These are phyloP conservation scores for Fagopyrum esculentum DNA, from an alignment of 148 eudicot species.

Conservation along the genomic window DNA sequence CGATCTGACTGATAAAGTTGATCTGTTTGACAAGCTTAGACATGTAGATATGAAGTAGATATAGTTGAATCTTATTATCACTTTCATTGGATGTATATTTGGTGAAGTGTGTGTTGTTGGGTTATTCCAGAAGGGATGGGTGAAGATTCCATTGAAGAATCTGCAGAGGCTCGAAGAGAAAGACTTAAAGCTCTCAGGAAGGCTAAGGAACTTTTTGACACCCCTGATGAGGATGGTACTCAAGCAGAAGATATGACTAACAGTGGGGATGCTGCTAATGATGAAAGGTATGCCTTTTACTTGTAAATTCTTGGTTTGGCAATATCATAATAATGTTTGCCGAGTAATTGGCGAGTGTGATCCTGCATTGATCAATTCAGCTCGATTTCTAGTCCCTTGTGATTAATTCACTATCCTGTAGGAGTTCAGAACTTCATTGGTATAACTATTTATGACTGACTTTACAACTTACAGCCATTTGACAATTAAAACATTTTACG, in stretches of 20 bases:
- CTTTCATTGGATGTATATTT: background rate
- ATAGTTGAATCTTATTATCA: background rate
- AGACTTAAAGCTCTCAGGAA: slow-evolving; percentile 68
- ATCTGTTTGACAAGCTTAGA: background rate
- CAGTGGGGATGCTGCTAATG: slow-evolving; percentile 19
- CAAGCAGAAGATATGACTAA: slow-evolving; percentile 18
- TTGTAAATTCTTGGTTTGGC: background rate
- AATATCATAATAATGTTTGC: background rate
- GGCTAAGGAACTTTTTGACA: slow-evolving; percentile 71
- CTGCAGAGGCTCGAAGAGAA: slow-evolving; percentile 73
- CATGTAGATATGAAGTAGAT: background rate
- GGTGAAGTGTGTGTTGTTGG: background rate
- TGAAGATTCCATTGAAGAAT: slow-evolving; percentile 56
- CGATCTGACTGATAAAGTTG: background rate
- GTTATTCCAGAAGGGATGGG: slow-evolving; percentile 27
- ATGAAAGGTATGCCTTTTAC: slow-evolving; percentile 35
- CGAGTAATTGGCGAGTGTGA: background rate
- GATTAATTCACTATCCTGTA: background rate
- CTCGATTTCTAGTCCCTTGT: background rate
- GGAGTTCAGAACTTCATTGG: background rate
- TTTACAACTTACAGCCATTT: background rate
- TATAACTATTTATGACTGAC: background rate
- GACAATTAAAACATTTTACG: background rate
- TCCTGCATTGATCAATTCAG: background rate
- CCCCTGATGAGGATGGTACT: slow-evolving; percentile 51